phyloP scores from a whole-genome alignment of 2,329 filamentous ascomycete genomes.

The Fusarium oxysporum region DNA sequence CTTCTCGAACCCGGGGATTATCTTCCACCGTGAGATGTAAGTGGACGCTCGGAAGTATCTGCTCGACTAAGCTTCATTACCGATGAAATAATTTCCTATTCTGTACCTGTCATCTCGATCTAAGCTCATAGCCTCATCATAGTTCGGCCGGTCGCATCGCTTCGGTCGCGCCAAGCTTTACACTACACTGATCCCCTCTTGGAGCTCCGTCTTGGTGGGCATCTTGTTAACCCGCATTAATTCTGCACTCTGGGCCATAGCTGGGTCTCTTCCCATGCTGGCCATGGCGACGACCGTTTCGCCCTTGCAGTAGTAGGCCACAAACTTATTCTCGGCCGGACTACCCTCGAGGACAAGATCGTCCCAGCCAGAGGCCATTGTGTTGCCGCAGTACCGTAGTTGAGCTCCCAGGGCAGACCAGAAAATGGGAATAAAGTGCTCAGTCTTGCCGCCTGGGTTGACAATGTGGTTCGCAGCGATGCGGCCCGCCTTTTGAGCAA shows the following conservation, averaged over 20 bases:
- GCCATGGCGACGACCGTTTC: conserved; percentile 91
- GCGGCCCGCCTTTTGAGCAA: conserved; percentile 92
- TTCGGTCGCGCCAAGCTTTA: conserved; percentile 49
- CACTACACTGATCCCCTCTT: conserved; percentile 68
- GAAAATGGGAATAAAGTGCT: conserved; percentile 91
- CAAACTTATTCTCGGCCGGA: conserved; percentile 82
- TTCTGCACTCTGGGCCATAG: conserved; percentile 84
- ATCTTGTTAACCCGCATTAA: conserved; percentile 87
- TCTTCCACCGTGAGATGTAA: background rate
- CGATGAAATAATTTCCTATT: conserved; percentile 27
- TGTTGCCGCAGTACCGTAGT: conserved; percentile 93
- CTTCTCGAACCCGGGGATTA: conserved; percentile 9
- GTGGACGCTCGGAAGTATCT: conserved; percentile 9
- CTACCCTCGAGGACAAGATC: conserved; percentile 84
- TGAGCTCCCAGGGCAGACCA: conserved; percentile 95
- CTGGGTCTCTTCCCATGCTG: conserved; percentile 89
- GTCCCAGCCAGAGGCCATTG: conserved; percentile 78
- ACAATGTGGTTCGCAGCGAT: conserved; percentile 82
- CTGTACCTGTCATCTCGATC: conserved; percentile 29
- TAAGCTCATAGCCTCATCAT: conserved; percentile 8
- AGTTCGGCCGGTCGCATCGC: conserved; percentile 4
- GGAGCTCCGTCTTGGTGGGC: conserved; percentile 82
- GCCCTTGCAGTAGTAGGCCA: conserved; percentile 88
- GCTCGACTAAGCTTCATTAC: conserved; percentile 1
- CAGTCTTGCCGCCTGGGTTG: conserved; percentile 68